Percentiles rank a stretch among this genome's conserved stretches.
Evolutionary conservation across 208 protist species (phyloP).

Genomic region (Endotrypanum monterogeii): DNA sequence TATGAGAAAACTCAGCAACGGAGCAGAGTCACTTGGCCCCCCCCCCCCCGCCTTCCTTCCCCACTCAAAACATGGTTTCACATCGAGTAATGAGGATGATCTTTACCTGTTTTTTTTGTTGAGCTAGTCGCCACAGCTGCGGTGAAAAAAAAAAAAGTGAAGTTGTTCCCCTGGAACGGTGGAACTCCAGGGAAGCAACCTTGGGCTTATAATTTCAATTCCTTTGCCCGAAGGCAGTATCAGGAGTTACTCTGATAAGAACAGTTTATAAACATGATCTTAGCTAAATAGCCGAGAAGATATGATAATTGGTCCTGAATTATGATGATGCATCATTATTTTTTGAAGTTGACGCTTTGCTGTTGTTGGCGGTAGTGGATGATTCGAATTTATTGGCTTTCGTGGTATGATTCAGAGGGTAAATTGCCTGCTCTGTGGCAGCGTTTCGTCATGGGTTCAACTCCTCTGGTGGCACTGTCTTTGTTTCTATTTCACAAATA

Average conservation of each 20-base stretch:
- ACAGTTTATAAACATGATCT: conserved; percentile 92
- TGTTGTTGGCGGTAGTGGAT: rapidly evolving
- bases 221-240: conserved; percentile 64
- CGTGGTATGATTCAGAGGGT: background rate
- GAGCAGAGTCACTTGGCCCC: no score
- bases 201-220: conserved; percentile 43
- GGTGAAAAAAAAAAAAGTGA: conserved; percentile 17
- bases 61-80: no score
- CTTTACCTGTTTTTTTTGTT: background rate
- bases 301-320: background rate
- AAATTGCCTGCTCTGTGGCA: background rate
- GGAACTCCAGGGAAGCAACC: conserved; percentile 74
- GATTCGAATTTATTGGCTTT: background rate
- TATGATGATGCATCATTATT: rapidly evolving
- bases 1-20: no score
- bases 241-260: conserved; percentile 92
- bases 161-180: conserved; percentile 48
- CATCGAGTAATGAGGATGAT: background rate
- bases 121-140: no score
- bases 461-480: no score
- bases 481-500: no score
- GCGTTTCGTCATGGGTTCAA: background rate
- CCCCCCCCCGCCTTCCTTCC: no score
- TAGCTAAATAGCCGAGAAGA: conserved; percentile 92
- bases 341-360: background rate